These are phyloP conservation scores for Berberis vulgaris DNA, from an alignment of 164 flowering plant species.

Conservation along the genomic window DNA sequence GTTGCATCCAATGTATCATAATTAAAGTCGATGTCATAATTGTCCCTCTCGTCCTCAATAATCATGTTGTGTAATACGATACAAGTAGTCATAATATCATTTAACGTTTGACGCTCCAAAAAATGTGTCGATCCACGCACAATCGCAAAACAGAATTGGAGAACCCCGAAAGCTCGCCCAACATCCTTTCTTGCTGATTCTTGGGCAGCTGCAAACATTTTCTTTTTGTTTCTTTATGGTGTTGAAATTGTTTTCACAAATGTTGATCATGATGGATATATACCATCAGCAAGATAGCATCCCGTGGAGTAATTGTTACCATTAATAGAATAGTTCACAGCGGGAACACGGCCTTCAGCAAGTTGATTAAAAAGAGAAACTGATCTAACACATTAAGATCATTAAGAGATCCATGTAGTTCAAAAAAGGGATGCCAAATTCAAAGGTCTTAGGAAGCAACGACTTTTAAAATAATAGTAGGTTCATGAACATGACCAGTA, in stretches of 20 bases:
- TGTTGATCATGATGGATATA: not conserved
- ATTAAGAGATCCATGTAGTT: not conserved
- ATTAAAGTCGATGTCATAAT: too few species aligned
- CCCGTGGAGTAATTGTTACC: not conserved
- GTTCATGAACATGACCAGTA: not conserved
- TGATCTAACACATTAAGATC: not conserved
- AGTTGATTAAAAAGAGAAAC: conserved; percentile 1
- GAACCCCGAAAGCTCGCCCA: not conserved
- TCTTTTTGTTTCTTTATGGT: not conserved
- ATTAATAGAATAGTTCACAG: not conserved
- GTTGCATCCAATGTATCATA: too few species aligned
- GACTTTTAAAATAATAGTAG: conserved; percentile 1
- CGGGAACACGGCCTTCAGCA: not conserved
- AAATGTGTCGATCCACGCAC: not conserved
- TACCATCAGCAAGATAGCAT: not conserved
- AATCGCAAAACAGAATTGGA: not conserved
- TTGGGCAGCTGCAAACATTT: not conserved
- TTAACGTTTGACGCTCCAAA: not conserved
- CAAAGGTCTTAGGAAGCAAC: conserved; percentile 1
- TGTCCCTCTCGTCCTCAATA: too few species aligned
- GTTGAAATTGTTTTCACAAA: not conserved
- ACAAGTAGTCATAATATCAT: too few species aligned
- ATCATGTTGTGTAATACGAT: too few species aligned
- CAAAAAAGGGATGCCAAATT: conserved; percentile 5
- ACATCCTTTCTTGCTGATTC: not conserved